A percentile compares a stretch with the other conserved stretches of the same genome.
These are phyloP conservation scores for Emergomyces pasteurianus DNA, from an alignment of 2,329 filamentous ascomycete species.

Conservation along the genomic window DNA sequence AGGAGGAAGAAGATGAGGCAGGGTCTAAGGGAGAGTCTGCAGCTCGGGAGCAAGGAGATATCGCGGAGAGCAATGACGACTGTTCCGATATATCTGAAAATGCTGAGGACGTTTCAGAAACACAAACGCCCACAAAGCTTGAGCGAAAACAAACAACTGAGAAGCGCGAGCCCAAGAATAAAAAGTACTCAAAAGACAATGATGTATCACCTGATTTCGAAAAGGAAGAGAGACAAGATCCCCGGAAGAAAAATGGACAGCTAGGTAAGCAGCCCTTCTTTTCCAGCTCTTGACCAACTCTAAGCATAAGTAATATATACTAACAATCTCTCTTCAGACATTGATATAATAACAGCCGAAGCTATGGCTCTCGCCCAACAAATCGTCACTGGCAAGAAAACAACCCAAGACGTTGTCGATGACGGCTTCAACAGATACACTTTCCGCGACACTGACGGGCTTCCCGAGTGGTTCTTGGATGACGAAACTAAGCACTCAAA, in stretches of 20 bases:
- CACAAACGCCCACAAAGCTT: constrained; percentile 12
- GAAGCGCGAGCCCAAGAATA: constrained; percentile 11
- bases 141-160: constrained; percentile 12
- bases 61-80: constrained; percentile 25
- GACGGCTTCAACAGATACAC: constrained; percentile 89
- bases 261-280: constrained; percentile 28
- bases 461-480: constrained; percentile 97
- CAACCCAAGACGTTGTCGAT: constrained; percentile 67
- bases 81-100: constrained; percentile 2
- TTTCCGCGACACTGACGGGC: constrained; percentile 78
- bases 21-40: constrained; percentile 14
- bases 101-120: not conserved
- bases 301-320: not conserved
- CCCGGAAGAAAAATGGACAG: constrained; percentile 30
- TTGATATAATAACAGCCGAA: constrained; percentile 98
- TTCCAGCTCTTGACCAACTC: constrained; percentile 6
- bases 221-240: constrained; percentile 25
- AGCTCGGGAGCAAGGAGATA: constrained; percentile 15
- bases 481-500: constrained; percentile 79
- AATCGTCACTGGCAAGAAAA: constrained; percentile 75
- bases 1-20: constrained; percentile 32
- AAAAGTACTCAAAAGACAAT: constrained; percentile 11
- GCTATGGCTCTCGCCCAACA: constrained; percentile 95
- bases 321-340: constrained; percentile 45
- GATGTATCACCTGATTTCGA: constrained; percentile 26